Percentiles rank a stretch among this genome's conserved stretches.
Conservation (phyloP, 2,329 filamentous ascomycete genomes). For the Penicillium sp. region DNA sequence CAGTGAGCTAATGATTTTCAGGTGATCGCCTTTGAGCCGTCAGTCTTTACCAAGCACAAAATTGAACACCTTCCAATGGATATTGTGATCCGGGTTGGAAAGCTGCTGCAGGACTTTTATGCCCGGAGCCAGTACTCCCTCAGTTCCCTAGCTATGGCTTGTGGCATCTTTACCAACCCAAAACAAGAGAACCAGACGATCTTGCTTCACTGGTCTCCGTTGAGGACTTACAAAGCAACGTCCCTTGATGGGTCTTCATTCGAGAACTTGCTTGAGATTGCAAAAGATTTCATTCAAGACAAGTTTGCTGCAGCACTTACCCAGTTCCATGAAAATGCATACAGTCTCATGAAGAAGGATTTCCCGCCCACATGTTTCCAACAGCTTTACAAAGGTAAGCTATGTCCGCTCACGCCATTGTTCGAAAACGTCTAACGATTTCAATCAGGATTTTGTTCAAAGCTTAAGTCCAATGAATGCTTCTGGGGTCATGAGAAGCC, state of each 20-base stretch:
- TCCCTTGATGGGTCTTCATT: background rate
- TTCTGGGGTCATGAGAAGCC: constrained; percentile 1
- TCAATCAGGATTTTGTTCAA: constrained; percentile 3
- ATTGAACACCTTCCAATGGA: constrained; percentile 2
- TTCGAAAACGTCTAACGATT: background rate
- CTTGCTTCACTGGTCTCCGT: constrained; percentile 11
- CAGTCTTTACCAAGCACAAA: background rate
- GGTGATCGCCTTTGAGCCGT: constrained; percentile 6
- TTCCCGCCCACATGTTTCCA: constrained; percentile 3
- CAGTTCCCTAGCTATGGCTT: background rate
- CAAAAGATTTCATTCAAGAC: constrained; percentile 2
- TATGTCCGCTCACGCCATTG: background rate
- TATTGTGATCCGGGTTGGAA: constrained; percentile 1
- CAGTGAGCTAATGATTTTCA: background rate
- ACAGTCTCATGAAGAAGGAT: background rate
- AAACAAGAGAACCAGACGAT: background rate
- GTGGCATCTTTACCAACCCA: constrained; percentile 9
- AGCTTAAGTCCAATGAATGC: constrained; percentile 2
- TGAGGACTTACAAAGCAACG: background rate
- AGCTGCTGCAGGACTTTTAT: constrained; percentile 1
- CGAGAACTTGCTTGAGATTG: background rate
- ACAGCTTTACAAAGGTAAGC: constrained; percentile 2
- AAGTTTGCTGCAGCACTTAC: background rate
- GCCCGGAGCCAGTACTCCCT: background rate
- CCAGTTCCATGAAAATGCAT: background rate